phyloP scores from a whole-genome alignment of 208 protist genomes.

The Vickermania ingenoplastis region DNA sequence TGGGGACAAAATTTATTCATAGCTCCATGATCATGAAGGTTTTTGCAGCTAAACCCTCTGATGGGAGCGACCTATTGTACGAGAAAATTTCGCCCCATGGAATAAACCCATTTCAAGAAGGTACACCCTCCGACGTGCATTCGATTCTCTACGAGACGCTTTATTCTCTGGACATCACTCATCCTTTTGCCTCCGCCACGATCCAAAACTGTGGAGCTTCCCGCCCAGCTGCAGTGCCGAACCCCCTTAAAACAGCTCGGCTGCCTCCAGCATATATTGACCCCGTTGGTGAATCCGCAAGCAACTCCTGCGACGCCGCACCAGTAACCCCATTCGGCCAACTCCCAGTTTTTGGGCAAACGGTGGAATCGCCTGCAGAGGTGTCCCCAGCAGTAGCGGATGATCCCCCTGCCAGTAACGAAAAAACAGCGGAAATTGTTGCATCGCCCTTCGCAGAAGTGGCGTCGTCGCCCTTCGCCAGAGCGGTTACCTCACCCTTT shows the following conservation, averaged over 20 bases:
- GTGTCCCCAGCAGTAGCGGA: not conserved
- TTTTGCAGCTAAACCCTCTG: conserved; percentile 51
- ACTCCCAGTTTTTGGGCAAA: conserved; percentile 69
- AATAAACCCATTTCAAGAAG: conserved; percentile 53
- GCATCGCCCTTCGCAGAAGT: conserved; percentile 22
- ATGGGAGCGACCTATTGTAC: conserved; percentile 32
- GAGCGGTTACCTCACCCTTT: conserved; percentile 20
- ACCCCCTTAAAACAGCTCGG: no score
- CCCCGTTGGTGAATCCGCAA: conserved; percentile 2
- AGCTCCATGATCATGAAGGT: conserved; percentile 87
- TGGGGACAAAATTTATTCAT: conserved; percentile 72
- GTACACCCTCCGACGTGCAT: not conserved
- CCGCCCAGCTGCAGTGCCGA: no score
- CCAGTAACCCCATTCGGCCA: conserved; percentile 71
- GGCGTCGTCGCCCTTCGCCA: conserved; percentile 14
- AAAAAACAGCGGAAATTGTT: not conserved
- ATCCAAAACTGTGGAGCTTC: no score
- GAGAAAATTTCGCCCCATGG: conserved; percentile 28
- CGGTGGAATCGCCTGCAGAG: conserved; percentile 7
- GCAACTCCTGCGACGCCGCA: conserved; percentile 23
- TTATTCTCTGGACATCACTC: conserved; percentile 8
- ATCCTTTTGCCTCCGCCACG: no score
- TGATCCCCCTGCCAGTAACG: not conserved
- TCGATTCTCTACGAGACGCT: conserved; percentile 3
- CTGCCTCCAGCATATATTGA: conserved; percentile 8